A percentile compares a stretch with the other conserved stretches of the same genome.
These are phyloP conservation scores for Escallonia rubra DNA, from an alignment of 129 eudicot species.

Conservation along the genomic window DNA sequence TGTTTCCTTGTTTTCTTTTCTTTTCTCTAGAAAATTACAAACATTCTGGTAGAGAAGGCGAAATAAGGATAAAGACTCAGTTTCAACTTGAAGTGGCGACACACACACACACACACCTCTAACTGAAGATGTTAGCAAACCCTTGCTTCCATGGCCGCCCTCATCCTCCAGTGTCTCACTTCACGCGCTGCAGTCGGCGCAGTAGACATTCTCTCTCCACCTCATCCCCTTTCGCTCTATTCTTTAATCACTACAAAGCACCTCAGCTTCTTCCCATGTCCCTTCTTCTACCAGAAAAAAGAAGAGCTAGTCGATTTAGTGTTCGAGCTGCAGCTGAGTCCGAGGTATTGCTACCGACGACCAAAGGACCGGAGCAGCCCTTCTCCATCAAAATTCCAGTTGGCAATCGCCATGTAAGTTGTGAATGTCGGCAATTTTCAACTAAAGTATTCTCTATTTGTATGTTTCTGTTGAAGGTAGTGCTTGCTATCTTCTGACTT, in stretches of 20 bases:
- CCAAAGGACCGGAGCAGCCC: constrained; percentile 19
- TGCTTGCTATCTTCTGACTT: constrained; percentile 1
- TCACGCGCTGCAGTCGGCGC: not conserved
- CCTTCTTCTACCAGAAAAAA: not conserved
- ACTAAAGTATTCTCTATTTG: not conserved
- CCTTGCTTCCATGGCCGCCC: not conserved
- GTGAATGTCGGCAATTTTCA: not conserved
- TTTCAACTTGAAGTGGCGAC: too few relatives aligned
- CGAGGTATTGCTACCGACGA: not conserved
- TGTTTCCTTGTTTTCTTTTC: too few relatives aligned
- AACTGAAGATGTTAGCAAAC: not conserved
- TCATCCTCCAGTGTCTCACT: not conserved
- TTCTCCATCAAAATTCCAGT: constrained; percentile 61
- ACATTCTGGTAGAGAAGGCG: too few relatives aligned
- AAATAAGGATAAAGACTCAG: too few relatives aligned
- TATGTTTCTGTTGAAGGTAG: not conserved
- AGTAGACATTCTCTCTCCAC: not conserved
- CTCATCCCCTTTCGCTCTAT: not conserved
- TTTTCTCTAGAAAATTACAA: too few relatives aligned
- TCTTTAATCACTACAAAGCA: not conserved
- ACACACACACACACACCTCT: too few relatives aligned
- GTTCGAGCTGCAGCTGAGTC: constrained; percentile 6
- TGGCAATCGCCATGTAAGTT: constrained; percentile 65
- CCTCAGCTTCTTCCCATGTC: not conserved
- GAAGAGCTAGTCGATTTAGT: not conserved